These are phyloP conservation scores for Cryptococcus sp. DNA, from an alignment of 1,284 basidiomycete species.

Conservation along the genomic window DNA sequence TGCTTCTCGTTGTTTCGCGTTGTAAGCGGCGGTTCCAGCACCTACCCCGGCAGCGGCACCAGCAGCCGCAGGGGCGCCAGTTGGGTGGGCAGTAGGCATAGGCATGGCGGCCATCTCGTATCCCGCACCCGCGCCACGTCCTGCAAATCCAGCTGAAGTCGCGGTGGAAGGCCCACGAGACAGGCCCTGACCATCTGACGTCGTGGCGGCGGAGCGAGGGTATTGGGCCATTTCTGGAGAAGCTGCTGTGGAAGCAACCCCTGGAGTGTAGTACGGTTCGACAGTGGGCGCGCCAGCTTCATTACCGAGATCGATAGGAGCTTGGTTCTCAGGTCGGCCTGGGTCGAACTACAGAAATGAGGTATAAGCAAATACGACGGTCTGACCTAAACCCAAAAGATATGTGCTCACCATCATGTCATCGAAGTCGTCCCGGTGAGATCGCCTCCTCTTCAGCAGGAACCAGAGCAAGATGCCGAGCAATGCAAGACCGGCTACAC, in stretches of 20 bases:
- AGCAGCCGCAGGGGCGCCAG: constrained; percentile 10
- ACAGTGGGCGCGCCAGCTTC: constrained; percentile 37
- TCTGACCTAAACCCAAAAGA: not conserved
- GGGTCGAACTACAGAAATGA: constrained; percentile 44
- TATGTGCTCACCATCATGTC: constrained; percentile 50
- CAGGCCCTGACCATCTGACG: constrained; percentile 32
- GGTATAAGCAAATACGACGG: too few species aligned
- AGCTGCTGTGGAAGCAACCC: constrained; percentile 36
- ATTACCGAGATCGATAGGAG: constrained; percentile 42
- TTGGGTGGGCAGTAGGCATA: constrained; percentile 29
- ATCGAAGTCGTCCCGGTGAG: constrained; percentile 50
- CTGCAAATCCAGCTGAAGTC: constrained; percentile 47
- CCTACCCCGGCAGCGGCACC: constrained; percentile 17
- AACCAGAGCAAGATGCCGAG: constrained; percentile 42
- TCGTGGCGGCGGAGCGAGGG: constrained; percentile 36
- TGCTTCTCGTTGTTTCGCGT: constrained; percentile 47
- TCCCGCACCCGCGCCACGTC: constrained; percentile 34
- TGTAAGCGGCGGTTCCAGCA: constrained; percentile 29
- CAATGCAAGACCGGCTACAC: constrained; percentile 46
- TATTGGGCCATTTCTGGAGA: constrained; percentile 51
- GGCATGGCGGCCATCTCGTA: constrained; percentile 23
- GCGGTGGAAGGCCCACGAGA: constrained; percentile 42
- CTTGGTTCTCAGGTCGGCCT: constrained; percentile 24
- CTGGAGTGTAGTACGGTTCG: constrained; percentile 47
- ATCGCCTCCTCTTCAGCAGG: constrained; percentile 43